These are phyloP conservation scores for Cyclocybe cylindracea DNA, from an alignment of 768 basidiomycete species.

Conservation along the genomic window DNA sequence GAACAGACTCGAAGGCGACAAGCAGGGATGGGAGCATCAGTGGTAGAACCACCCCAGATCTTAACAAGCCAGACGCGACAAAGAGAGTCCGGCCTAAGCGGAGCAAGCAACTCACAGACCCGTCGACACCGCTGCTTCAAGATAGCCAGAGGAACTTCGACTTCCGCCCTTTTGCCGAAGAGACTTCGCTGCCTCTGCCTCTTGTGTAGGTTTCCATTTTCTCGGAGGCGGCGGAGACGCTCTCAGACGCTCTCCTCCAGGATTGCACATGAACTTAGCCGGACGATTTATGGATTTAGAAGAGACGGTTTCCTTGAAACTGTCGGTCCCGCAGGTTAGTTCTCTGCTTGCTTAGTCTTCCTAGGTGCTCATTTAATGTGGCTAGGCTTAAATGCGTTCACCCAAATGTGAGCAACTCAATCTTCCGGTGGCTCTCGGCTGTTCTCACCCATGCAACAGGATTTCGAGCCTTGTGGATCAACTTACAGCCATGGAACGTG, in stretches of 20 bases:
- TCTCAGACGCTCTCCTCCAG: constrained; percentile 32
- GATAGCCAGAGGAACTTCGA: constrained; percentile 57
- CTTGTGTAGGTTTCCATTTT: constrained; percentile 52
- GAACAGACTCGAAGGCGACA: constrained; percentile 22
- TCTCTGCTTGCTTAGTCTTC: not conserved
- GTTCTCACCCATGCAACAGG: constrained; percentile 33
- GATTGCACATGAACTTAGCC: constrained; percentile 79
- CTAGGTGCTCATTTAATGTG: not conserved
- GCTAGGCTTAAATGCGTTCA: constrained; percentile 77
- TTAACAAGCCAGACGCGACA: constrained; percentile 47
- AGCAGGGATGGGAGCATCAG: constrained; percentile 31
- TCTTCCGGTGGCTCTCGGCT: not conserved
- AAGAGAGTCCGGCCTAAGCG: constrained; percentile 73
- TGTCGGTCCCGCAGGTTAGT: constrained; percentile 82
- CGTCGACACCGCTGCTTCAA: constrained; percentile 64
- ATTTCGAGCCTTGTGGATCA: constrained; percentile 84
- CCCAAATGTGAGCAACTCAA: constrained; percentile 48
- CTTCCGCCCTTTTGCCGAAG: constrained; percentile 57
- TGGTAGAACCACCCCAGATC: constrained; percentile 37
- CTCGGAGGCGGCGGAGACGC: not conserved
- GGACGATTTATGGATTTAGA: constrained; percentile 70
- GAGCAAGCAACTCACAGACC: constrained; percentile 54
- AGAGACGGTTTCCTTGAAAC: constrained; percentile 84
- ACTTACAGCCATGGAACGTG: constrained; percentile 85
- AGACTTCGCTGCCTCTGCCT: constrained; percentile 77